Evolutionary conservation across 2,329 filamentous ascomycete species (phyloP), one percentile per base, ranked within the genome.

Genomic region (Fusarium hainanense): DNA sequence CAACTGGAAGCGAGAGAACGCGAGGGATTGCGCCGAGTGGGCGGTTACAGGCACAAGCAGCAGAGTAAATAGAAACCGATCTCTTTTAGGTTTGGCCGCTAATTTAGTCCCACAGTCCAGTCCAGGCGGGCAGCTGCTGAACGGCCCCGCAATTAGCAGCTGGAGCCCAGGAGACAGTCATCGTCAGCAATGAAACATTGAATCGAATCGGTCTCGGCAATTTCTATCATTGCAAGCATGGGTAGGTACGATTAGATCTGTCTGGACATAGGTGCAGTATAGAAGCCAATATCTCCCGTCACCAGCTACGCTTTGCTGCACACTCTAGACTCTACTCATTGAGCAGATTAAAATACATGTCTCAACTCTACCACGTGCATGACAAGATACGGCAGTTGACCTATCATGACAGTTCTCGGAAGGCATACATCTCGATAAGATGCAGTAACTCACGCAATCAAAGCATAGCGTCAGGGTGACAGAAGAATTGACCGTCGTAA

Each of bases 51-150:
- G 34, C 18, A 37, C 34, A 37, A 37, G 41, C 11, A 54, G 10
- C 21, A 34, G 34, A 69, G 66, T 68, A 70, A 70, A 70, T 65
- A 68, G 67, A 68, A 63, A 54, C 56, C 34, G 50, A 61, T 47
- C 62, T 69, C 46, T 56, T 63, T 68, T 70, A 50, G 67, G 67
- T 57, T 63, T 69, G 66, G 66, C 42, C 49, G 51, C 57, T 63
- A 58, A 62, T 27, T 67, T 58, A 44, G 63, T 68, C 43, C 67
- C 63, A 70, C 67, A 59, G 43, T 51, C n/a, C 30, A 50, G 32
- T 51, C n/a, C 18, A 37, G 18, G 25, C 32, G 30, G 30, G 48
- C 66, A 54, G 66, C 58, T 61, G 63, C 61, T 66, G 46, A 68
- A 42, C 25, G 48, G 54, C 65, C 60, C 66, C 65, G 58, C 65